Conservation (phyloP, 1,139 yeast species). For the Suhomyces chickasaworum region DNA sequence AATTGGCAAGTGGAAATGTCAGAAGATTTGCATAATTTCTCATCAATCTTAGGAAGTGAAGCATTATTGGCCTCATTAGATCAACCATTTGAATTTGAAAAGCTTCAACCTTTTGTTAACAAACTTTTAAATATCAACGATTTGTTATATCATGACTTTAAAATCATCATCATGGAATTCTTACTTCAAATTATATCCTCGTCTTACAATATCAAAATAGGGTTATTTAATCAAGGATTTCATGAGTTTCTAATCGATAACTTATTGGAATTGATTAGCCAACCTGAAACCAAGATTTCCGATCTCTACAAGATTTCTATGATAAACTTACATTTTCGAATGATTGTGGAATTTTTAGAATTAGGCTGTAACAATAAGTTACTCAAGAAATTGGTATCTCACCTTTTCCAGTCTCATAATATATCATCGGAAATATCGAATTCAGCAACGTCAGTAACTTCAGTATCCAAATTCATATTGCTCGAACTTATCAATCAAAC, state of each 20-base stretch:
- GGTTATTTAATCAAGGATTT: slow-evolving; percentile 23
- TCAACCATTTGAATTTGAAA: slow-evolving; percentile 3
- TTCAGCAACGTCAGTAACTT: too few relatives aligned
- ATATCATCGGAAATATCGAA: neutral
- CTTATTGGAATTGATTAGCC: slow-evolving; percentile 15
- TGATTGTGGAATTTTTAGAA: slow-evolving; percentile 34
- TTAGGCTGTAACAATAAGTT: slow-evolving; percentile 36
- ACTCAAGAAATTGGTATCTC: slow-evolving; percentile 28
- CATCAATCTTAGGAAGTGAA: slow-evolving; percentile 28
- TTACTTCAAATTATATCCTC: slow-evolving; percentile 26
- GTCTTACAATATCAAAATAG: slow-evolving; percentile 31
- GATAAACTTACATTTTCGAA: slow-evolving; percentile 25
- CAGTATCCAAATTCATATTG: slow-evolving; percentile 21
- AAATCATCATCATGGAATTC: slow-evolving; percentile 34
- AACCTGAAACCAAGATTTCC: neutral
- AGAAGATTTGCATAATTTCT: slow-evolving; percentile 23
- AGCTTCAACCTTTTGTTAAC: slow-evolving; percentile 19
- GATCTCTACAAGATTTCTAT: slow-evolving; percentile 16
- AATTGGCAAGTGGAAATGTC: slow-evolving; percentile 44
- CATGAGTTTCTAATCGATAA: slow-evolving; percentile 26
- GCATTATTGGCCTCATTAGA: slow-evolving; percentile 19
- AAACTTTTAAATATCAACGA: slow-evolving; percentile 25
- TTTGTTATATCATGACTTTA: slow-evolving; percentile 33
- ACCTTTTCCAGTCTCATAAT: slow-evolving; percentile 13
- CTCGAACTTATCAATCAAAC: slow-evolving; percentile 31